phyloP scores from a whole-genome alignment of 1,284 basidiomycete genomes.

The Melampsora larici-populina region DNA sequence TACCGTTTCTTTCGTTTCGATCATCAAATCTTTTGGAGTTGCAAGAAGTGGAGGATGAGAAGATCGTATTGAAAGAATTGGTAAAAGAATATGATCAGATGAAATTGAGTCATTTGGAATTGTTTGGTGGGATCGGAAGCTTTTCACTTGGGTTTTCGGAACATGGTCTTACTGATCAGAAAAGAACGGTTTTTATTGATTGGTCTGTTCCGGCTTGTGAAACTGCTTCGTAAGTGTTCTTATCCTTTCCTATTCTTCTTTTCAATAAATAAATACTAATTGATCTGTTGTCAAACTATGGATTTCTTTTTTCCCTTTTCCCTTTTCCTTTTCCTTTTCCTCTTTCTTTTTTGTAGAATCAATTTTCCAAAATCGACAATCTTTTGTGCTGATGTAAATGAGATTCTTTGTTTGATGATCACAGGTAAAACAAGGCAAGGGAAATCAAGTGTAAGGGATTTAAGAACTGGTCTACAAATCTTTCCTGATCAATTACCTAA shows the following conservation, averaged over 20 bases:
- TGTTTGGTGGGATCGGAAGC: constrained; percentile 35
- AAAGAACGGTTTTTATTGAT: constrained; percentile 28
- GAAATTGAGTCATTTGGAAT: constrained; percentile 17
- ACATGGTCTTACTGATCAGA: neutral
- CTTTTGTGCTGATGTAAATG: constrained; percentile 34
- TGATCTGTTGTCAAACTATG: too few relatives aligned
- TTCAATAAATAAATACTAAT: too few relatives aligned
- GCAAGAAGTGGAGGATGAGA: too few relatives aligned
- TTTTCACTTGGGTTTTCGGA: constrained; percentile 23
- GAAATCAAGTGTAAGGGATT: neutral
- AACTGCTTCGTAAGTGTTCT: neutral
- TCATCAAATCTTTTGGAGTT: too few relatives aligned
- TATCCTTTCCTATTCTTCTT: neutral
- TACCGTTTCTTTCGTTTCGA: too few relatives aligned
- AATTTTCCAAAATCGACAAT: constrained; percentile 23
- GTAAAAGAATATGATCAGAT: constrained; percentile 17
- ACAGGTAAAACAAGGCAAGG: neutral
- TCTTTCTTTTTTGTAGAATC: neutral
- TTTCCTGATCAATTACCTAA: constrained; percentile 1
- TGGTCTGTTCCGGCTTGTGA: constrained; percentile 22
- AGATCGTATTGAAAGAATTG: neutral
- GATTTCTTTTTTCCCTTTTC: neutral
- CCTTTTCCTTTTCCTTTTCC: neutral
- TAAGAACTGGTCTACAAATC: constrained; percentile 23
- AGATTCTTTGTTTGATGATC: constrained; percentile 20